phyloP scores from a whole-genome alignment of 208 protist species.

The Crithidia mellificae region DNA sequence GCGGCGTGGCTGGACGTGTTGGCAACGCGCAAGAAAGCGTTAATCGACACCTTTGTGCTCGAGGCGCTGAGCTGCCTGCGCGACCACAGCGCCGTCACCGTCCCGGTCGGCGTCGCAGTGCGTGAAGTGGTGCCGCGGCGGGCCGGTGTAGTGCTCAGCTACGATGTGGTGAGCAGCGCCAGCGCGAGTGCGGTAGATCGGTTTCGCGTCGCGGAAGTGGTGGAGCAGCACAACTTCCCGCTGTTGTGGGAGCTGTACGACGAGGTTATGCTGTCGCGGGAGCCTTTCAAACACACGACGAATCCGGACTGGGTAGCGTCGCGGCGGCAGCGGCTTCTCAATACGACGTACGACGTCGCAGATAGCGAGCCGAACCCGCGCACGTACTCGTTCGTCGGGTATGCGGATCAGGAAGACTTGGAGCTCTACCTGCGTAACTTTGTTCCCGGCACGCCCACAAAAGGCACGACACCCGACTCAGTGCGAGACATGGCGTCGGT shows the following conservation, averaged over 20 bases:
- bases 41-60: slow-evolving; percentile 25
- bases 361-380: neutral
- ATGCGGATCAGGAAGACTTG: neutral
- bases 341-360: slow-evolving; percentile 4
- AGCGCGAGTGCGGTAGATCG: slow-evolving; percentile 1
- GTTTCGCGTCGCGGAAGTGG: slow-evolving; percentile 10
- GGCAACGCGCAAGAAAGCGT: slow-evolving; percentile 1
- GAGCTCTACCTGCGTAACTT: slow-evolving; percentile 6
- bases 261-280: slow-evolving; percentile 8
- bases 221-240: slow-evolving; percentile 33
- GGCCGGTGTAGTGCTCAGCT: slow-evolving; percentile 10
- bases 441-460: neutral
- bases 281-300: neutral
- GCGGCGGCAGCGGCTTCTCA: slow-evolving; percentile 14
- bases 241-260: slow-evolving; percentile 41
- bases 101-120: slow-evolving; percentile 10
- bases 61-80: slow-evolving; percentile 28
- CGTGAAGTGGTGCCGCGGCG: neutral
- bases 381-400: slow-evolving; percentile 1
- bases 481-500: neutral
- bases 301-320: slow-evolving; percentile 9
- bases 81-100: neutral
- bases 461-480: neutral
- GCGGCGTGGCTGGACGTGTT: slow-evolving; percentile 21
- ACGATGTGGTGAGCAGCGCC: slow-evolving; percentile 12